Conservation (phyloP, 108 stramenopile species). For the Thalassiosira profunda region DNA sequence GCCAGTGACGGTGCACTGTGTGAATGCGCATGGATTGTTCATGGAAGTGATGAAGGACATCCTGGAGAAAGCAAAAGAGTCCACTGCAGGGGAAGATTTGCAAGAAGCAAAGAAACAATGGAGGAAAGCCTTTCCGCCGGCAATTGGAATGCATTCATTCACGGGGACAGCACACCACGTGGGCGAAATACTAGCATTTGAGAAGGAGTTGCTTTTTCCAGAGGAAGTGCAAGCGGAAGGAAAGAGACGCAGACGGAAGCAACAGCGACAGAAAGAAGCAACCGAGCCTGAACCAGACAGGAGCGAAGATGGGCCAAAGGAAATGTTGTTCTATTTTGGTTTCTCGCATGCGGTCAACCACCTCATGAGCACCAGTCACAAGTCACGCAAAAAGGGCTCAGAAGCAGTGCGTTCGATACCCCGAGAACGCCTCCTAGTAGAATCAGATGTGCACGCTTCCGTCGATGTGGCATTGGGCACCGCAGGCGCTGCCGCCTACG, state of each 20-base stretch:
- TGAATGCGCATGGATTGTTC: constrained; percentile 72
- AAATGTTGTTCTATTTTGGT: constrained; percentile 80
- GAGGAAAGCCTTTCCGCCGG: constrained; percentile 48
- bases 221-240: background rate
- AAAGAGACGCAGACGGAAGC: constrained; percentile 10
- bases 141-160: constrained; percentile 87
- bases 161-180: constrained; percentile 88
- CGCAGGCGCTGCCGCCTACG: constrained; percentile 70
- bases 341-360: constrained; percentile 85
- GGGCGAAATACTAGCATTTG: constrained; percentile 62
- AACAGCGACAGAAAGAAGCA: constrained; percentile 7
- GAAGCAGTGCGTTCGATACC: constrained; percentile 77
- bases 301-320: background rate
- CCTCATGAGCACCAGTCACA: constrained; percentile 73
- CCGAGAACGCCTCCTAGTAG: constrained; percentile 67
- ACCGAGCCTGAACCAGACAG: background rate
- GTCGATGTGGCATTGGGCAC: constrained; percentile 72
- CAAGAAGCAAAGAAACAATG: background rate
- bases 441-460: constrained; percentile 79
- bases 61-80: constrained; percentile 19
- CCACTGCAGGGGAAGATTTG: background rate
- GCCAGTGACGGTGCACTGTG: constrained; percentile 85
- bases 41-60: constrained; percentile 57
- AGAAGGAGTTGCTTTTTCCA: constrained; percentile 30
- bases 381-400: constrained; percentile 55